phyloP scores from a whole-genome alignment of 345 rosid species.

The Rhodamnia rubescens region DNA sequence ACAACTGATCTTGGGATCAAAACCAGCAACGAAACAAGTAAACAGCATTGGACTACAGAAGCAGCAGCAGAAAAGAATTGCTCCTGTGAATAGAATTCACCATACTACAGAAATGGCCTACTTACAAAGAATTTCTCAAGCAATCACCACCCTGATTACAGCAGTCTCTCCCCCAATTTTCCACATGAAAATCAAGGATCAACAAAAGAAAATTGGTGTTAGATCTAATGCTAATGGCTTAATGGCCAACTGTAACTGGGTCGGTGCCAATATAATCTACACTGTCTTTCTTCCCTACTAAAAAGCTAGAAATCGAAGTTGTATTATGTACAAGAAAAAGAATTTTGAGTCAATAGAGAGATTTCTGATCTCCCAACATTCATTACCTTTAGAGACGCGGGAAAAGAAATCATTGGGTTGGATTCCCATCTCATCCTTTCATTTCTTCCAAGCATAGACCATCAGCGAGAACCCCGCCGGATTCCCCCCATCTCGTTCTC shows the following conservation, averaged over 20 bases:
- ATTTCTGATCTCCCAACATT: neutral
- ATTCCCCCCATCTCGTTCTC: slow-evolving; percentile 29
- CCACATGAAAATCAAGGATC: no score
- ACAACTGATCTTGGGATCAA: neutral
- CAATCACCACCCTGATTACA: neutral
- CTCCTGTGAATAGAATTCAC: neutral
- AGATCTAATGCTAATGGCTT: no score
- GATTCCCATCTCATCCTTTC: neutral
- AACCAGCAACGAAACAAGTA: neutral
- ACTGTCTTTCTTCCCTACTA: neutral
- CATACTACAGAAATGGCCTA: neutral
- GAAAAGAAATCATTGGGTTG: neutral
- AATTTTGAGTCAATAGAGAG: neutral
- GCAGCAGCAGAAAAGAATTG: neutral
- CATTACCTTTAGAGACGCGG: neutral
- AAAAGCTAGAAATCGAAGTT: neutral
- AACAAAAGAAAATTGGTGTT: neutral
- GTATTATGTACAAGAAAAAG: neutral
- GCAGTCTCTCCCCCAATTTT: no score
- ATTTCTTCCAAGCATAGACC: slow-evolving; percentile 63
- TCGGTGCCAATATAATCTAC: neutral
- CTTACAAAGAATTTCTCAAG: neutral
- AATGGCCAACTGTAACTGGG: neutral
- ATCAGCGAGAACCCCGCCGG: slow-evolving; percentile 57
- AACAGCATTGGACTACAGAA: neutral